Evolutionary conservation across 164 flowering plant genomes (phyloP), one percentile per base, ranked within the genome.

Genomic region (Liriodendron chinense): DNA sequence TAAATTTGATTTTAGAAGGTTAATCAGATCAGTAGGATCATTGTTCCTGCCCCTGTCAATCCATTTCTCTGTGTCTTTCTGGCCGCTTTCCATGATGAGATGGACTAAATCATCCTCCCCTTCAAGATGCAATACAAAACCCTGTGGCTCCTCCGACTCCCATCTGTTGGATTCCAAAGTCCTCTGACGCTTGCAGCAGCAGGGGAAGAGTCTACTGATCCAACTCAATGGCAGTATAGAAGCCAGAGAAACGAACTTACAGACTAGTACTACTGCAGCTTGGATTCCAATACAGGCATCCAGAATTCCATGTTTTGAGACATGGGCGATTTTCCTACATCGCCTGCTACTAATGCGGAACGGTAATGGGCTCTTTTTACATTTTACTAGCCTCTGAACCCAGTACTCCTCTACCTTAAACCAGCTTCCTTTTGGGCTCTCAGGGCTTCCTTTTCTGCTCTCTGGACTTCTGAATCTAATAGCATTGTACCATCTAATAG

Each of bases 91-190:
- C 74, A 76, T 77, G 83, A 87, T 85, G 75, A 82, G 2, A 12
- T 84, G 75, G 59, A 86, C 83, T 74, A 86, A 76, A 22, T 75
- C 80, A 48, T 83, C 83, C 78, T 88, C 94, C 21, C 90, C 89
- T 72, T 87, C 89, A 72, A 90, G 94, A 81, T 84, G 79, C 81
- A 90, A 63, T 57, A 85, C 89, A 72, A 72, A 88, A 50, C 73
- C 77, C 68, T 83, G 78, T 1, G 86, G 84, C 61, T 80, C 85
- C 13, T 68, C 78, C 14, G 81, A 72, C 57, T 83, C 84, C 34
- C 83, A 70, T 18, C 69, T 83, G 22, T 63, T 69, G 49, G 77
- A 43, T 72, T 75, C 75, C 72, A 34, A 34, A 34, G 18, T 56
- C 34, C 8, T 65, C 34, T 70, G 14, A 68, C 68, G 22, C 21